A percentile compares a stretch with the other conserved stretches of the same genome.
Conservation (phyloP, 768 basidiomycete species). For the Serendipita sp. region DNA sequence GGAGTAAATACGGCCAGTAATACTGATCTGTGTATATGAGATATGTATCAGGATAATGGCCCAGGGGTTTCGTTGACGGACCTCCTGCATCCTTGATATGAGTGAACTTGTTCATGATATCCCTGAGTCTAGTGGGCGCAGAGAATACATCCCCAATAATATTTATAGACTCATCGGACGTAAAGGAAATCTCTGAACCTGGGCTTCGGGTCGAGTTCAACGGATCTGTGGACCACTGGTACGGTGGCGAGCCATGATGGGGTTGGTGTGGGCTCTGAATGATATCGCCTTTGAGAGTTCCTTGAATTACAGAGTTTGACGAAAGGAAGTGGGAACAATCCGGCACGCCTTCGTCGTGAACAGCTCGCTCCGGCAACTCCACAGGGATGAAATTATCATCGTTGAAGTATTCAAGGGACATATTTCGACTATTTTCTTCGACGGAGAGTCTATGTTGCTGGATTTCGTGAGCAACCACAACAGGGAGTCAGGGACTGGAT, state of each 20-base stretch:
- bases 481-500: not conserved
- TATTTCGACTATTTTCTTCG: not conserved
- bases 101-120: not conserved
- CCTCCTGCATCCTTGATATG: slow-evolving; percentile 1
- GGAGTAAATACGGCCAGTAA: not conserved
- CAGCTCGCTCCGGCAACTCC: not conserved
- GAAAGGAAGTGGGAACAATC: not conserved
- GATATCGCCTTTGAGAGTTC: not conserved
- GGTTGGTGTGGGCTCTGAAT: not conserved
- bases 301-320: not conserved
- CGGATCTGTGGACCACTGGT: not conserved
- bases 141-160: slow-evolving; percentile 1
- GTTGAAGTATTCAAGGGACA: no score
- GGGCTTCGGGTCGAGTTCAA: not conserved
- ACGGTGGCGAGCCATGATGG: not conserved
- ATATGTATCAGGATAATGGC: not conserved
- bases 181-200: not conserved
- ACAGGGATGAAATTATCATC: not conserved
- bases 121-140: not conserved
- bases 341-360: no score
- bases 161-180: not conserved
- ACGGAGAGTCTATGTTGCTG: not conserved
- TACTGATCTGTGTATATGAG: not conserved
- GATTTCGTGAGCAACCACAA: not conserved
- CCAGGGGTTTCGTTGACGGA: not conserved